These are phyloP conservation scores for Aethionema arabicum DNA, from an alignment of 345 rosid species.

Conservation along the genomic window DNA sequence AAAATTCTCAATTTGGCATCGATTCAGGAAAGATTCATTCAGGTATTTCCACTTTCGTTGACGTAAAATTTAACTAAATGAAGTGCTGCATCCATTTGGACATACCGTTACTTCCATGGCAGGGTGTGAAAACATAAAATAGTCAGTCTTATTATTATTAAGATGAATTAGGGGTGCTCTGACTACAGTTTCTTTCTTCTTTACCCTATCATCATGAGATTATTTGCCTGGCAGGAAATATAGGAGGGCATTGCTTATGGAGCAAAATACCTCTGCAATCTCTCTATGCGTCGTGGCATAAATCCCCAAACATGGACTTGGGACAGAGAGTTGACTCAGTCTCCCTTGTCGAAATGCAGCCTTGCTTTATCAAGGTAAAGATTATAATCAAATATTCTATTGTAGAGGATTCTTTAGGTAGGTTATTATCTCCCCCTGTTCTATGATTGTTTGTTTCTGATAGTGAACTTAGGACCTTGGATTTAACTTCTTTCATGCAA, in stretches of 20 bases:
- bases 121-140: slow-evolving; percentile 1
- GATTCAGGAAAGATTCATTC: slow-evolving; percentile 61
- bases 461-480: slow-evolving; percentile 12
- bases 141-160: not conserved
- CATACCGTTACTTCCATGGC: not conserved
- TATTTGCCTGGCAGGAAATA: slow-evolving; percentile 56
- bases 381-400: not conserved
- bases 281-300: slow-evolving; percentile 66
- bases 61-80: not conserved
- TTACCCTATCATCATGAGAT: slow-evolving; percentile 8
- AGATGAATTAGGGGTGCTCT: slow-evolving; percentile 19
- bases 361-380: slow-evolving; percentile 82
- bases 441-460: slow-evolving; percentile 2
- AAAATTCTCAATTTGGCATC: slow-evolving; percentile 54
- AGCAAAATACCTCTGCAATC: slow-evolving; percentile 79
- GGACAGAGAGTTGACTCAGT: slow-evolving; percentile 80
- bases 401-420: not conserved
- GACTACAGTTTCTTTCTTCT: slow-evolving; percentile 20
- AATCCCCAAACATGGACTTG: slow-evolving; percentile 73
- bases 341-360: slow-evolving; percentile 64
- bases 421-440: slow-evolving; percentile 1
- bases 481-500: slow-evolving; percentile 22
- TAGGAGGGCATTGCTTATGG: slow-evolving; percentile 77
- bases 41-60: slow-evolving; percentile 39
- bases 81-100: slow-evolving; percentile 6